Percentiles rank a stretch among this genome's conserved stretches.
Evolutionary conservation across 2,329 filamentous ascomycete species (phyloP).

Genomic region (Helotiales sp.): DNA sequence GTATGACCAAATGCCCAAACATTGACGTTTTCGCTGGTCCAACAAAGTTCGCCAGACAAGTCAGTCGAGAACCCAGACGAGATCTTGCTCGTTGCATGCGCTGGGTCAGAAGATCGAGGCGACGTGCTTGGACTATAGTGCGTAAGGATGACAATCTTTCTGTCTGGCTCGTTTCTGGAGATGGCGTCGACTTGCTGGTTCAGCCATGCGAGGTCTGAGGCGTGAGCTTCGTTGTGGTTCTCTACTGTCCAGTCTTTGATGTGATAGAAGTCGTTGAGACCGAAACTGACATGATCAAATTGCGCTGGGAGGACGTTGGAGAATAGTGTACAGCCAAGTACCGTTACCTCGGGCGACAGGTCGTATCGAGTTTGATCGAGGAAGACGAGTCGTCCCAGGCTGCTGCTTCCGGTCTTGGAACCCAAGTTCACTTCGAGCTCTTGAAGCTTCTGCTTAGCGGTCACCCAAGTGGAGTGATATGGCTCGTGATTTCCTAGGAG

Average conservation of each 20-base stretch:
- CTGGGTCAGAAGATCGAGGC: conserved; percentile 5
- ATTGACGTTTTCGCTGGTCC: conserved; percentile 42
- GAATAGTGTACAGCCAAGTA: conserved; percentile 55
- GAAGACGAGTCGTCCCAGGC: conserved; percentile 43
- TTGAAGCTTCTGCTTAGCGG: conserved; percentile 24
- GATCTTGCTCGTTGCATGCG: conserved; percentile 28
- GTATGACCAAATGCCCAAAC: conserved; percentile 54
- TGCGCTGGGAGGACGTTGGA: conserved; percentile 50
- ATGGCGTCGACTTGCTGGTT: conserved; percentile 44
- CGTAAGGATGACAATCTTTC: conserved; percentile 46
- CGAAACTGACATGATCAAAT: conserved; percentile 28
- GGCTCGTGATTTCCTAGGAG: conserved; percentile 55
- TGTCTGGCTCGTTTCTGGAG: conserved; percentile 38
- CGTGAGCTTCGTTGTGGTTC: conserved; percentile 14
- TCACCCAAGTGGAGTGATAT: conserved; percentile 45
- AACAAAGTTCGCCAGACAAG: conserved; percentile 42
- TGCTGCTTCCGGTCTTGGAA: not conserved
- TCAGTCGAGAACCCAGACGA: conserved; percentile 59
- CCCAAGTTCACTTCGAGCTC: conserved; percentile 6
- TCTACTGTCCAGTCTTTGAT: conserved; percentile 21
- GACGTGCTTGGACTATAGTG: conserved; percentile 44
- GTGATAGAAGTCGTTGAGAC: conserved; percentile 21
- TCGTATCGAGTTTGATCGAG: conserved; percentile 46
- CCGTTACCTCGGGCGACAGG: conserved; percentile 44
- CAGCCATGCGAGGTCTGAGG: conserved; percentile 46